Base-by-base conservation (phyloP, 1,139 yeast genomes). In the Pichia sp. region DNA sequence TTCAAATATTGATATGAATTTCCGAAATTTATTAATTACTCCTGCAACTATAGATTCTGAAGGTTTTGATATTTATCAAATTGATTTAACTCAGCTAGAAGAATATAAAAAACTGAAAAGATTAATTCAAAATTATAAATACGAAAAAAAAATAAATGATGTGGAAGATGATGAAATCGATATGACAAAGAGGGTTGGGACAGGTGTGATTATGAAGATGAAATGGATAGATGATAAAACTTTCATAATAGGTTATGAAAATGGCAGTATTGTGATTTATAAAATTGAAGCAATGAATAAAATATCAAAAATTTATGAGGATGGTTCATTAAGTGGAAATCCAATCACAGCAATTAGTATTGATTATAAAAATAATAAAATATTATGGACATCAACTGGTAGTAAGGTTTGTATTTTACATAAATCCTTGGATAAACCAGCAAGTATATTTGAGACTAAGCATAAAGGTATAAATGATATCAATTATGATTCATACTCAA, bases 141-240 rank as follows among this genome's bases (percentile, higher is more conserved):
- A 16, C 27, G 18, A 25, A 36, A 29, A 29, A n/a, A 18, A 29
- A 18, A 36, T 16, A 8, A 28, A 9, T 18, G 43, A 36, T 11
- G 3, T n/a, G 25, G 46, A 51, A 25, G 51, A 50, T n/a, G 46
- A 45, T 8, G 57, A 58, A 22, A 3, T 9, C 3, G 48, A 50
- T 44, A 14, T 49, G 1, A 57, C 55, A 30, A 64, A 60, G 19
- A 61, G 61, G 33, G 56, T 60, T 18, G 56, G 58, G 38, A 72
- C 74, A 53, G 87, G 87, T 1, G 79, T 80, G 13, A 72, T 81
- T 44, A 82, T 82, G 87, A 74, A 68, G 53, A 56, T 70, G 1
- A 39, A 31, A 5, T 73, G 75, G 66, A 58, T 73, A 1, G 56
- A 60, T n/a, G 53, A 61, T 0, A 45, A 56, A n/a, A 28, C 49